Evolutionary conservation across 495 filamentous ascomycete genomes (phyloP), one percentile per base, ranked within the genome.

Genomic region (Neurospora sp.): DNA sequence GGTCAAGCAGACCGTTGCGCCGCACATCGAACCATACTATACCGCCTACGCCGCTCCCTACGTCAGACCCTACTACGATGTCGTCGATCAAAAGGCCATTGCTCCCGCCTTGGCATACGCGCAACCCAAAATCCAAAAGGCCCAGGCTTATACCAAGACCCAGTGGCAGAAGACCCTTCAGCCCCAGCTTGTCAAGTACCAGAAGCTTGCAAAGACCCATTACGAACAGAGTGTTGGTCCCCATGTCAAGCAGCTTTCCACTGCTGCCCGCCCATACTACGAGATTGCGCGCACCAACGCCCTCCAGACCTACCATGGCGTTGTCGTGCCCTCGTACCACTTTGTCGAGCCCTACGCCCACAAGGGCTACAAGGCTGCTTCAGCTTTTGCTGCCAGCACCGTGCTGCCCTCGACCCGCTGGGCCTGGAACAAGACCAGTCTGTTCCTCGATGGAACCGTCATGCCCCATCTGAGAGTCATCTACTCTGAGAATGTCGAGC

Each of bases 401-500:
- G 89, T 89, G 18, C 81, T 95, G 48, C 96, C 96, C 4, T 88
- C 92, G 69, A 87, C 87, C 2, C 87, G 87, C 69, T 91, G 87
- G 83, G 89, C 89, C 4, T 93, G 90, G 89, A 86, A 88, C 16
- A 89, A 88, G 39, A 87, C 85, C 2, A 86, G 87, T 69, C 81
- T 86, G n/a, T 92, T 97, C 76, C 83, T 93, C 14, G 89, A 92
- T 70, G 86, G 89, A 59, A 92, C 88, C 3, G 77, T 97, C 14
- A 96, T 92, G 92, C 94, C 94, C 9, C 89, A 90, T 76, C 31
- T 98, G 8, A 87, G 90, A 38, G 87, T 93, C 35, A 82, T 97
- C 12, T 98, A 97, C 76, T 90, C 90, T 40, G 89, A 96, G 78
- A 96, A 95, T 76, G 95, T 99, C 9, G 94, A 98, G 82, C 96